Evolutionary conservation across 1,284 basidiomycete genomes (phyloP).

Genomic region (Fistulinella staudtii): DNA sequence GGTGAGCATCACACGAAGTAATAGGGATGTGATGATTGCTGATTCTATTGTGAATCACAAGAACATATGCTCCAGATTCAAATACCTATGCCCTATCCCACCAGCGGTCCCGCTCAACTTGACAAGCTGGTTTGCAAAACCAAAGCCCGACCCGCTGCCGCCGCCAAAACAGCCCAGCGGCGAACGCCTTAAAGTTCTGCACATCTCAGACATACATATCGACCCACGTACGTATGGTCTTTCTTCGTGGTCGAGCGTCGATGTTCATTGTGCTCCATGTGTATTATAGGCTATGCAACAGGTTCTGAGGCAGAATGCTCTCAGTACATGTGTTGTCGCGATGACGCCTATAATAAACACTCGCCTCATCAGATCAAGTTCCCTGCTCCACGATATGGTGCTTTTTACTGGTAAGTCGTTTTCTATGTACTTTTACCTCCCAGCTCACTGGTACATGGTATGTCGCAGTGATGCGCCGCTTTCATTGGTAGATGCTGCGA

Average conservation of each 20-base stretch:
- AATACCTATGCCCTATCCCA: slow-evolving; percentile 42
- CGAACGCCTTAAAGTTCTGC: slow-evolving; percentile 62
- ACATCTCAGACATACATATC: slow-evolving; percentile 72
- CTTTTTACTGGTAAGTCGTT: slow-evolving; percentile 46
- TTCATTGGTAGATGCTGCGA: slow-evolving; percentile 52
- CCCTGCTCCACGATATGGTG: slow-evolving; percentile 61
- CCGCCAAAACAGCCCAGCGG: slow-evolving; percentile 51
- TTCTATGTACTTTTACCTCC: not conserved
- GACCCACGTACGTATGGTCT: slow-evolving; percentile 51
- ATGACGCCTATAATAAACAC: slow-evolving; percentile 45
- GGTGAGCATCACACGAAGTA: slow-evolving; percentile 30
- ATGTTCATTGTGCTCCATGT: not conserved
- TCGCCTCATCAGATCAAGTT: slow-evolving; percentile 46
- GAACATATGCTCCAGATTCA: slow-evolving; percentile 18
- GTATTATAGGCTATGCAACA: slow-evolving; percentile 52
- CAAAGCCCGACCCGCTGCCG: slow-evolving; percentile 63
- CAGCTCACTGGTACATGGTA: not conserved
- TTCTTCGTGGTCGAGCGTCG: not conserved
- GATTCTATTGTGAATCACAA: not conserved
- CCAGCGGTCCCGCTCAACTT: slow-evolving; percentile 47
- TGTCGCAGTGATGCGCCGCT: slow-evolving; percentile 60
- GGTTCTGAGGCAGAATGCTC: slow-evolving; percentile 69
- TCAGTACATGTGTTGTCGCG: slow-evolving; percentile 60
- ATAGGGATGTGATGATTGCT: not conserved
- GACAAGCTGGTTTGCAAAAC: slow-evolving; percentile 53